Evolutionary conservation across 805 yeast genomes (phyloP).

Genomic region (Hemisphaericaspora nanyangensis): DNA sequence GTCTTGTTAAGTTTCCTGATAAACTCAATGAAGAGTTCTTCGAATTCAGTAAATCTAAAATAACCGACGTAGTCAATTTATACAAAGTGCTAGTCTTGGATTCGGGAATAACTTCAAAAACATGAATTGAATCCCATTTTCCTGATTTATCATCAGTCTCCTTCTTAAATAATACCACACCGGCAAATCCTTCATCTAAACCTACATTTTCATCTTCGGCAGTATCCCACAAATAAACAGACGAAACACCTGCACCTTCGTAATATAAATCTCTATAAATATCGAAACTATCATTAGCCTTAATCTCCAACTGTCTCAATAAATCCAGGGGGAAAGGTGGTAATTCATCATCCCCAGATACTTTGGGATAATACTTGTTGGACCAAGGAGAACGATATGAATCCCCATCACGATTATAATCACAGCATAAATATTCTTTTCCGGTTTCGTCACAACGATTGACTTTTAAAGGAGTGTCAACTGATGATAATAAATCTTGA

Average conservation of each 20-base stretch:
- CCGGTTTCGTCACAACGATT: slow-evolving; percentile 50
- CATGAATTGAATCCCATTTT: slow-evolving; percentile 92
- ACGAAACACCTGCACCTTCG: slow-evolving; percentile 83
- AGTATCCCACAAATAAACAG: slow-evolving; percentile 89
- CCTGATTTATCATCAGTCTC: slow-evolving; percentile 48
- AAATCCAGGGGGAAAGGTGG: slow-evolving; percentile 69
- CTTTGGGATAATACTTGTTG: slow-evolving; percentile 59
- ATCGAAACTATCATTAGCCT: slow-evolving; percentile 88
- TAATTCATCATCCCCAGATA: slow-evolving; percentile 43
- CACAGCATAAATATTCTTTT: slow-evolving; percentile 78
- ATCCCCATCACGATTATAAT: slow-evolving; percentile 93
- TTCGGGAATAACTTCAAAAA: slow-evolving; percentile 64
- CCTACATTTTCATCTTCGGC: slow-evolving; percentile 48
- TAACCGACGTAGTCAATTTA: slow-evolving; percentile 82
- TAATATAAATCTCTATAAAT: slow-evolving; percentile 90
- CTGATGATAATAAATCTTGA: slow-evolving; percentile 80
- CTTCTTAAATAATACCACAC: slow-evolving; percentile 84
- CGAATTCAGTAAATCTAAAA: slow-evolving; percentile 55
- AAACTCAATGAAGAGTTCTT: slow-evolving; percentile 30
- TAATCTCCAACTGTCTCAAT: slow-evolving; percentile 69
- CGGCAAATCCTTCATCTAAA: slow-evolving; percentile 68
- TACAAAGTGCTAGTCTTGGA: slow-evolving; percentile 43
- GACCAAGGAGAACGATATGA: slow-evolving; percentile 90
- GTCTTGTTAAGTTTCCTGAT: slow-evolving; percentile 85
- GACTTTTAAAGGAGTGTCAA: slow-evolving; percentile 75